Evolutionary conservation across 768 basidiomycete species (phyloP).

Genomic region (Coprinopsis sp.): DNA sequence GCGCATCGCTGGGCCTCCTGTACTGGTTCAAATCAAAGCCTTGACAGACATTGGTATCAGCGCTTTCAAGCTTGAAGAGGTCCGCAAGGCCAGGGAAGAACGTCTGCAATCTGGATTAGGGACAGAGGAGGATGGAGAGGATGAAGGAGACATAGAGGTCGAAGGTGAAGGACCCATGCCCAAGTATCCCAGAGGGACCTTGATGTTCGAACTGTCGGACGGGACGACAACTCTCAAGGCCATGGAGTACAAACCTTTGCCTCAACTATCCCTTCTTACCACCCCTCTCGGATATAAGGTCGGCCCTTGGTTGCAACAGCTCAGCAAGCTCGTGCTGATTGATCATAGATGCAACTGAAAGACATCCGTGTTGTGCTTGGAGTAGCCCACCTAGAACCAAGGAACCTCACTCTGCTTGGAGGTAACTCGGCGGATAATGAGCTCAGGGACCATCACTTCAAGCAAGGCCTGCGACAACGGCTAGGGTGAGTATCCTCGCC

Average conservation of each 20-base stretch:
- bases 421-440: conserved; percentile 61
- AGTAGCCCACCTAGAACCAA: conserved; percentile 73
- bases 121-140: conserved; percentile 38
- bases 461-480: conserved; percentile 53
- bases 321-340: neutral
- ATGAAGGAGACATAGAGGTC: conserved; percentile 52
- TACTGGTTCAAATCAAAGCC: conserved; percentile 70
- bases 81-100: conserved; percentile 59
- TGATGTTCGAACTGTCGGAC: conserved; percentile 73
- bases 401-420: conserved; percentile 55
- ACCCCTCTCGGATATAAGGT: conserved; percentile 87
- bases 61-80: conserved; percentile 74
- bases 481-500: conserved; percentile 54
- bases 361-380: conserved; percentile 65
- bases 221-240: conserved; percentile 66
- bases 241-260: conserved; percentile 71
- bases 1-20: conserved; percentile 36
- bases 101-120: conserved; percentile 51
- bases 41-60: conserved; percentile 85
- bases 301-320: conserved; percentile 2
- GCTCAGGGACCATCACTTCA: conserved; percentile 54
- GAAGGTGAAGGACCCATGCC: conserved; percentile 75
- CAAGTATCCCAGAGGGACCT: conserved; percentile 76
- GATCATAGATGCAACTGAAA: conserved; percentile 59
- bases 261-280: conserved; percentile 61